Evolutionary conservation across 106 monocot species (phyloP), one percentile per base, ranked within the genome.

Genomic region (Triglochin maritima): DNA sequence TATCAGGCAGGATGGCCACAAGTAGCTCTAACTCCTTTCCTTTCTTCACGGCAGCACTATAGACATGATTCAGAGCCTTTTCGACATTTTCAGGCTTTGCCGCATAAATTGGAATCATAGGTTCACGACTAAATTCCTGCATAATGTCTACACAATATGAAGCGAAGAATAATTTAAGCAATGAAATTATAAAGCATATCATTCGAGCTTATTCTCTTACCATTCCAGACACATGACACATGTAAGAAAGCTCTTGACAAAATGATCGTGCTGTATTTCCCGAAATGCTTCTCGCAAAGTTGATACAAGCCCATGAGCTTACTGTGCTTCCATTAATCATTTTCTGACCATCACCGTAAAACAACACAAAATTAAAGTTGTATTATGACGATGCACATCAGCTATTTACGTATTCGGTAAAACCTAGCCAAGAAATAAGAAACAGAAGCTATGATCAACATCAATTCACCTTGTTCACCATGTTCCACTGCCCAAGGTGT

Each of bases 401-500:
- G 1, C 29, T 29, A 29, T 29, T 29, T 29, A 29, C 29, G 29
- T 29, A 29, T 29, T 29, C 29, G 29, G 29, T 1, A 29, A 29
- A 29, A 29, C 29, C 29, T 29, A 0, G 29, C 0, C 29, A 29
- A 29, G 29, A 1, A 29, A 29, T 0, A 29, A 29, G 29, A 29
- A 29, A 29, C 29, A 0, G 29, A 6, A 44, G 12, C 42, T 17
- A 41, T 29, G 0, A 17, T 29, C 2, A 49, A 49, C 66, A 66
- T 52, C 66, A 15, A 3, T 17, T 47, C 79, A 81, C 93, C 93
- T 93, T 93, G 73, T 93, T 93, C 73, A 89, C 72, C 93, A 93
- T 93, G 77, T 93, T 93, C 93, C 93, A 93, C 46, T 93, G 93
- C 14, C 93, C 93, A 75, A 93, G 83, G 29, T 84, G 86, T 29